A percentile compares a stretch with the other conserved stretches of the same genome.
Conservation (phyloP, 495 filamentous ascomycete species). For the Penicillium simplicissimum region DNA sequence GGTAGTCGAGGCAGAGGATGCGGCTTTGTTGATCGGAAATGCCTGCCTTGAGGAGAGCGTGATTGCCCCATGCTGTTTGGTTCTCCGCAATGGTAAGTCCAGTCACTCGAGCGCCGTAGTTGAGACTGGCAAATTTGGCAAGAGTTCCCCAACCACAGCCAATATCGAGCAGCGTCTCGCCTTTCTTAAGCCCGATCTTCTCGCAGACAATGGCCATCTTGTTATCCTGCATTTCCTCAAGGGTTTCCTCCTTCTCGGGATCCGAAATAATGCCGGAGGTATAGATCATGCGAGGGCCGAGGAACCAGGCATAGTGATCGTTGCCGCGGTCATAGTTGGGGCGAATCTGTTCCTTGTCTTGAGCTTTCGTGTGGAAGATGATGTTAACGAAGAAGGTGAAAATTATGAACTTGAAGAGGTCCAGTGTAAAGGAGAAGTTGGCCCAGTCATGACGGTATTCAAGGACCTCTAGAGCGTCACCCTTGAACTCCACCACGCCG, state of each 20-base stretch:
- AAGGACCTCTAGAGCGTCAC: constrained; percentile 59
- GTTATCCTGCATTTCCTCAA: constrained; percentile 88
- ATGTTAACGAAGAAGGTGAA: constrained; percentile 73
- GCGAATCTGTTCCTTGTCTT: constrained; percentile 87
- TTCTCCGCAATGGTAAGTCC: constrained; percentile 81
- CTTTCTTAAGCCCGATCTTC: constrained; percentile 73
- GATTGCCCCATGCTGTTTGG: constrained; percentile 75
- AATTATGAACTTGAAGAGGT: constrained; percentile 69
- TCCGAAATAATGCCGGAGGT: constrained; percentile 82
- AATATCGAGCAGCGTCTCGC: constrained; percentile 76
- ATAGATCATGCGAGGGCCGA: constrained; percentile 90
- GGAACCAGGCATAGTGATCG: constrained; percentile 88
- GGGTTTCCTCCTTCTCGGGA: constrained; percentile 69
- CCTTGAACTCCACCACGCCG: constrained; percentile 64
- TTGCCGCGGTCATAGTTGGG: constrained; percentile 86
- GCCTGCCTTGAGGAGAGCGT: constrained; percentile 54
- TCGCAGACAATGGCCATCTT: constrained; percentile 84
- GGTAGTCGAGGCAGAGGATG: constrained; percentile 69
- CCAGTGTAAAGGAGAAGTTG: constrained; percentile 72
- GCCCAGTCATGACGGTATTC: constrained; percentile 71
- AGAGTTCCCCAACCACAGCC: constrained; percentile 89
- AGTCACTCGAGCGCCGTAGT: constrained; percentile 76
- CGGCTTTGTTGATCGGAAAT: constrained; percentile 58
- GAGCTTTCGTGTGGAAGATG: constrained; percentile 75
- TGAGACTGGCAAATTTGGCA: constrained; percentile 72